Conservation (phyloP, 2,329 filamentous ascomycete species). For the Chaetomiaceae sp. region DNA sequence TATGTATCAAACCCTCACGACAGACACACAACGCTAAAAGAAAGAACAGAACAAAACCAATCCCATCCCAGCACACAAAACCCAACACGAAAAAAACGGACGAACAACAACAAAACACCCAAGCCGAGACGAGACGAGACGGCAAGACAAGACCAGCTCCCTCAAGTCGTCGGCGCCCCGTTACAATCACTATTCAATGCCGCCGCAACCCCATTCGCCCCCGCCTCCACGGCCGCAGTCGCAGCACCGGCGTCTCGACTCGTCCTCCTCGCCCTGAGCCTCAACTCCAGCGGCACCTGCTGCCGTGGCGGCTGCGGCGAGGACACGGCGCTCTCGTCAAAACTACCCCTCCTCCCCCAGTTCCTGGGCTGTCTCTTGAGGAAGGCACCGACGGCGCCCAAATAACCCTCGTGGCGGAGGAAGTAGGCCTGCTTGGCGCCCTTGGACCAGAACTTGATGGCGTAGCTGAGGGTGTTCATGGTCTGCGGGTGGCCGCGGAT, state of each 20-base stretch:
- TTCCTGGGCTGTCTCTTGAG: constrained; percentile 84
- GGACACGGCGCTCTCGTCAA: constrained; percentile 49
- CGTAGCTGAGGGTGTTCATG: constrained; percentile 95
- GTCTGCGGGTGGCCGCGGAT: constrained; percentile 95
- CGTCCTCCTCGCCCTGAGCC: constrained; percentile 19
- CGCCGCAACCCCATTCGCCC: neutral
- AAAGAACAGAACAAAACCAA: no score
- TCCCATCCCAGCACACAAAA: no score
- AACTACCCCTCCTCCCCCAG: constrained; percentile 80
- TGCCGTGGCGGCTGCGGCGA: no score
- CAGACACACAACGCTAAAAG: no score
- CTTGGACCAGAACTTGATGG: constrained; percentile 94
- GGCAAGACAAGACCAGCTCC: no score
- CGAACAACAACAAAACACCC: no score
- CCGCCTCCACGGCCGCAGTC: neutral
- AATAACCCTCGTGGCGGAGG: constrained; percentile 88
- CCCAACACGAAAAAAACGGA: no score
- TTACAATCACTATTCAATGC: neutral
- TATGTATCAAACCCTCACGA: no score
- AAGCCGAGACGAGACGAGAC: no score
- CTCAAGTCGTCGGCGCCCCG: no score
- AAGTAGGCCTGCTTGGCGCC: constrained; percentile 95
- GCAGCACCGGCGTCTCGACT: neutral
- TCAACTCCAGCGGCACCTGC: constrained; percentile 25
- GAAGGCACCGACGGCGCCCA: constrained; percentile 91